phyloP scores from a whole-genome alignment of 2,329 filamentous ascomycete genomes.

The Sarocladium strictum region DNA sequence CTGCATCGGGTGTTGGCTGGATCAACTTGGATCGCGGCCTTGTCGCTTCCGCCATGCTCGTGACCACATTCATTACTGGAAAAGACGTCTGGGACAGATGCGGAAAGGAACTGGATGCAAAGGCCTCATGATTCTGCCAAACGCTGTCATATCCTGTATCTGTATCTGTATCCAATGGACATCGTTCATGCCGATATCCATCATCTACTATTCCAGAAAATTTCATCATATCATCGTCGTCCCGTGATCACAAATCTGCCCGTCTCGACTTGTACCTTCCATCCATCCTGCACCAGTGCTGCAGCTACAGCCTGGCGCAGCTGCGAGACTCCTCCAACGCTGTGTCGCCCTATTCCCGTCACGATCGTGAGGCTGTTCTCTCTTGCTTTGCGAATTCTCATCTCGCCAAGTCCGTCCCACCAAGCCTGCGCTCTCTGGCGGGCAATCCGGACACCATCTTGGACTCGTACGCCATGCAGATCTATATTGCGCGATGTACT shows the following conservation, averaged over 20 bases:
- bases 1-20: slow-evolving; percentile 56
- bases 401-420: slow-evolving; percentile 71
- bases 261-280: slow-evolving; percentile 69
- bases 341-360: slow-evolving; percentile 77
- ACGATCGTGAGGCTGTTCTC: slow-evolving; percentile 63
- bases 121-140: background rate
- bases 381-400: slow-evolving; percentile 43
- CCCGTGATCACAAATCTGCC: slow-evolving; percentile 69
- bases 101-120: slow-evolving; percentile 18
- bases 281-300: slow-evolving; percentile 70
- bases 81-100: slow-evolving; percentile 55
- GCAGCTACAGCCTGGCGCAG: slow-evolving; percentile 75
- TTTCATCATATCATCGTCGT: slow-evolving; percentile 21
- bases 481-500: slow-evolving; percentile 61
- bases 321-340: slow-evolving; percentile 65
- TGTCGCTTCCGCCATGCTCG: slow-evolving; percentile 53
- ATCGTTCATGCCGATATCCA: too few relatives aligned
- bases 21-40: slow-evolving; percentile 41
- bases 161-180: too few relatives aligned
- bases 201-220: too few relatives aligned
- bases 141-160: background rate
- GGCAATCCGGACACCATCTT: slow-evolving; percentile 75
- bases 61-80: slow-evolving; percentile 56
- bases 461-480: slow-evolving; percentile 76
- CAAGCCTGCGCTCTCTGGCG: slow-evolving; percentile 60